These are phyloP conservation scores for Lasiodiplodia sp. DNA, from an alignment of 2,329 filamentous ascomycete species.

Conservation along the genomic window DNA sequence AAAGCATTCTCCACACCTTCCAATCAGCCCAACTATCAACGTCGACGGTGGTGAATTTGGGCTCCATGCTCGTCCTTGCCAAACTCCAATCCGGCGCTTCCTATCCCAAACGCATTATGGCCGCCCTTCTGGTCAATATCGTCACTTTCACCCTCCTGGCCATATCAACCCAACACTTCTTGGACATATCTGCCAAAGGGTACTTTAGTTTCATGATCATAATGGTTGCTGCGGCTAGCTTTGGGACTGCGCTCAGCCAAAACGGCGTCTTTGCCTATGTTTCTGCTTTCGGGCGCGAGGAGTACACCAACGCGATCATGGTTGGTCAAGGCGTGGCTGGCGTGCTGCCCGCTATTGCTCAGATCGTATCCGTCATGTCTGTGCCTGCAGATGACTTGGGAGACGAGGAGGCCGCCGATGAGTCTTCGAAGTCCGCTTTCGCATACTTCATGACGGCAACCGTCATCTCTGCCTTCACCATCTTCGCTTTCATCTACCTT, in stretches of 20 bases:
- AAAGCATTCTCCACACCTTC: slow-evolving; percentile 80
- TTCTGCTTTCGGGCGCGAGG: slow-evolving; percentile 79
- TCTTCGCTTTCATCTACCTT: slow-evolving; percentile 79
- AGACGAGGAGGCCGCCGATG: slow-evolving; percentile 43
- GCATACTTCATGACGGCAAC: slow-evolving; percentile 92
- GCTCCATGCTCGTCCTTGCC: slow-evolving; percentile 76
- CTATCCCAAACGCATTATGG: slow-evolving; percentile 85
- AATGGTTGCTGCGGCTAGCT: slow-evolving; percentile 80
- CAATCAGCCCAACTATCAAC: slow-evolving; percentile 89
- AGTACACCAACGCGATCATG: slow-evolving; percentile 98
- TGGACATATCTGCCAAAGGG: slow-evolving; percentile 64
- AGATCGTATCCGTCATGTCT: slow-evolving; percentile 82
- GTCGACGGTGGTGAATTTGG: slow-evolving; percentile 83
- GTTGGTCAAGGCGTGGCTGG: slow-evolving; percentile 90
- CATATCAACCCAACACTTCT: slow-evolving; percentile 76
- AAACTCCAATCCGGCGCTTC: slow-evolving; percentile 82
- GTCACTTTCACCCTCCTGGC: slow-evolving; percentile 79
- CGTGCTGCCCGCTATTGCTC: slow-evolving; percentile 84
- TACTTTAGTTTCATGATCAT: slow-evolving; percentile 85
- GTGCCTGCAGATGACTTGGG: slow-evolving; percentile 52
- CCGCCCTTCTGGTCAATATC: slow-evolving; percentile 79
- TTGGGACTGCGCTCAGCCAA: slow-evolving; percentile 85
- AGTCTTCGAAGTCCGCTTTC: slow-evolving; percentile 76
- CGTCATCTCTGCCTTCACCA: slow-evolving; percentile 71
- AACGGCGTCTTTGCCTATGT: slow-evolving; percentile 95